Conservation (phyloP, 1,284 basidiomycete genomes). For the Phellinidium pouzarii region DNA sequence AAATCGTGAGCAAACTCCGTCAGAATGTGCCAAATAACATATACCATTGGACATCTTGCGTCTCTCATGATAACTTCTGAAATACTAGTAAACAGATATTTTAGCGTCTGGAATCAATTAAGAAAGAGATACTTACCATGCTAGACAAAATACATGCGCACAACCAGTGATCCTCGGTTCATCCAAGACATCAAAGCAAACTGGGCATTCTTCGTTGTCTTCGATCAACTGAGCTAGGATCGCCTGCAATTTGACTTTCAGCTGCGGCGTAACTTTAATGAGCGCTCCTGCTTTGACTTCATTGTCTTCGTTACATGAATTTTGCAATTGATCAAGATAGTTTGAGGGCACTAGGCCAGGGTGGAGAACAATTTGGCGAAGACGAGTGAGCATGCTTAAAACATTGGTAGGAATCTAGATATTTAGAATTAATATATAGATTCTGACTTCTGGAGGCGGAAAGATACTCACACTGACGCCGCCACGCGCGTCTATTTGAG, state of each 20-base stretch:
- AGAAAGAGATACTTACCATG: slow-evolving; percentile 50
- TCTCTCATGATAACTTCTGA: slow-evolving; percentile 60
- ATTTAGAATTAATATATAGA: neutral
- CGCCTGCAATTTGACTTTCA: slow-evolving; percentile 52
- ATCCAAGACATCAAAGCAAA: slow-evolving; percentile 62
- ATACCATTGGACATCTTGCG: slow-evolving; percentile 74
- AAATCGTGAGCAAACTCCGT: slow-evolving; percentile 13
- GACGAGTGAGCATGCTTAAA: slow-evolving; percentile 76
- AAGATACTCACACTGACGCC: slow-evolving; percentile 32
- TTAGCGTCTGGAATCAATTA: slow-evolving; percentile 3
- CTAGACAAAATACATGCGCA: slow-evolving; percentile 69
- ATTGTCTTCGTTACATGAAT: slow-evolving; percentile 31
- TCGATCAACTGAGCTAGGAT: slow-evolving; percentile 65
- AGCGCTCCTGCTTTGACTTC: slow-evolving; percentile 24
- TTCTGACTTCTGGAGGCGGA: neutral
- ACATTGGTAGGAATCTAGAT: slow-evolving; percentile 62
- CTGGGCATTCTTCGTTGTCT: slow-evolving; percentile 79
- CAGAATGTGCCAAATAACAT: slow-evolving; percentile 9
- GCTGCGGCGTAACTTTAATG: slow-evolving; percentile 40
- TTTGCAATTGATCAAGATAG: slow-evolving; percentile 65
- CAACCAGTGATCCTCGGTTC: slow-evolving; percentile 78
- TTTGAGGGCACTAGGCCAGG: slow-evolving; percentile 69
- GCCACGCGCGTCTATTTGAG: slow-evolving; percentile 40
- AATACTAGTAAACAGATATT: slow-evolving; percentile 39
- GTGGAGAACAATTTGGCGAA: slow-evolving; percentile 82